These are phyloP conservation scores for Magnaporthiopsis rhizophila DNA, from an alignment of 2,329 filamentous ascomycete genomes.

Conservation along the genomic window DNA sequence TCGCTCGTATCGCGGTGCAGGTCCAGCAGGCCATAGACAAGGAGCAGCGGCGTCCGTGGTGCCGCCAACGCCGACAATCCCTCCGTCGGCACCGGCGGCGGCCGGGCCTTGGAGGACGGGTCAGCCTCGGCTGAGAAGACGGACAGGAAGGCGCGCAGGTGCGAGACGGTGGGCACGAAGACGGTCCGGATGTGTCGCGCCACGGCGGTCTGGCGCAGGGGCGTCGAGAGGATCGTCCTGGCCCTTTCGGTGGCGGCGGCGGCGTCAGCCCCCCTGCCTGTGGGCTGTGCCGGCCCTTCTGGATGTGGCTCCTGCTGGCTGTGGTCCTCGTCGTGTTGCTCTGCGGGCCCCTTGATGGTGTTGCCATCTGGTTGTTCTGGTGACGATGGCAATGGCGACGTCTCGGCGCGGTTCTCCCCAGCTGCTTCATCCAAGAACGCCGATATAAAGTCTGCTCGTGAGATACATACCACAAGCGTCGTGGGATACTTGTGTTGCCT, in stretches of 20 bases:
- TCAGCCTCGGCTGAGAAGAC: constrained; percentile 33
- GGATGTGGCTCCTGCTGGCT: too few relatives aligned
- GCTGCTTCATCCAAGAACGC: constrained; percentile 40
- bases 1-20: constrained; percentile 62
- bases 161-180: constrained; percentile 69
- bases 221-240: constrained; percentile 30
- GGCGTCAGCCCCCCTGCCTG: too few relatives aligned
- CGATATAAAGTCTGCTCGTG: constrained; percentile 55
- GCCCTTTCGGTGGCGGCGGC: background rate
- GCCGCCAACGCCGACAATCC: background rate
- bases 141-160: constrained; percentile 69
- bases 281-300: too few relatives aligned
- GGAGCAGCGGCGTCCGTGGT: constrained; percentile 33
- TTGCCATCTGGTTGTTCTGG: too few relatives aligned
- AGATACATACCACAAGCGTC: constrained; percentile 63
- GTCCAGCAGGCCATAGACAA: constrained; percentile 58
- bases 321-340: constrained; percentile 13
- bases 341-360: constrained; percentile 16
- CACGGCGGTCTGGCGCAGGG: constrained; percentile 60
- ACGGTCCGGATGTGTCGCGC: constrained; percentile 61
- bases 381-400: too few relatives aligned
- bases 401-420: too few relatives aligned
- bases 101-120: constrained; percentile 24
- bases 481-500: constrained; percentile 46
- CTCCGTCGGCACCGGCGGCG: constrained; percentile 7